These are phyloP conservation scores for Pythium myriotylum DNA, from an alignment of 352 stramenopile genomes.

Conservation along the genomic window DNA sequence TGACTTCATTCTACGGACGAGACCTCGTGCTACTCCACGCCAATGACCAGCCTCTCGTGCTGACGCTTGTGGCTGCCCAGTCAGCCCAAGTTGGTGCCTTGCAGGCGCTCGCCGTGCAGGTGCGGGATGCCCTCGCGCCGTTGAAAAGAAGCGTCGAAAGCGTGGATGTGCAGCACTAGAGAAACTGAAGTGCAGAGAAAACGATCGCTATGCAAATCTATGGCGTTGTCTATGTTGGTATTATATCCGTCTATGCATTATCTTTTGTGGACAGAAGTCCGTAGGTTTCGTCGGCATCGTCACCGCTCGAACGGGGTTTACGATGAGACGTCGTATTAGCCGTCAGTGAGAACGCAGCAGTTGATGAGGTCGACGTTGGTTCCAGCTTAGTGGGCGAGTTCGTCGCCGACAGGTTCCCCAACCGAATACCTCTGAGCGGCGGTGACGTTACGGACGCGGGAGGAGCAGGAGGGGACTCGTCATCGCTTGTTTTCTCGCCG, in stretches of 20 bases:
- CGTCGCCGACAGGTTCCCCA: not conserved
- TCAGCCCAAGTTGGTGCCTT: constrained; percentile 62
- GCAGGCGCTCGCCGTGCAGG: constrained; percentile 53
- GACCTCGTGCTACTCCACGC: constrained; percentile 77
- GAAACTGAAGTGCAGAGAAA: not conserved
- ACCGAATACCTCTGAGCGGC: not conserved
- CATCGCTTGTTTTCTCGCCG: constrained; percentile 14
- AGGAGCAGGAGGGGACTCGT: not conserved
- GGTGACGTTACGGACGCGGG: not conserved
- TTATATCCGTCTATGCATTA: not conserved
- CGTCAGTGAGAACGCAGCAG: not conserved
- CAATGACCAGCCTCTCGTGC: constrained; percentile 74
- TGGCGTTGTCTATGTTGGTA: not conserved
- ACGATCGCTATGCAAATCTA: not conserved
- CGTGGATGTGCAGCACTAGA: constrained; percentile 56
- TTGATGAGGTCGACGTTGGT: constrained; percentile 1
- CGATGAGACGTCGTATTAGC: constrained; percentile 13
- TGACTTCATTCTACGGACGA: constrained; percentile 76
- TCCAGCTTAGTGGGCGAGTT: not conserved
- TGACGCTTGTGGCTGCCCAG: constrained; percentile 73
- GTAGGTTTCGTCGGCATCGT: constrained; percentile 24
- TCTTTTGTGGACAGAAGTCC: not conserved
- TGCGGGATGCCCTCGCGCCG: constrained; percentile 60
- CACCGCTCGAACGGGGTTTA: constrained; percentile 22
- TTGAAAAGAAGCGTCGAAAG: constrained; percentile 78